phyloP scores from a whole-genome alignment of 371 early-diverging fungal genomes.

The Haplosporangium sp. region DNA sequence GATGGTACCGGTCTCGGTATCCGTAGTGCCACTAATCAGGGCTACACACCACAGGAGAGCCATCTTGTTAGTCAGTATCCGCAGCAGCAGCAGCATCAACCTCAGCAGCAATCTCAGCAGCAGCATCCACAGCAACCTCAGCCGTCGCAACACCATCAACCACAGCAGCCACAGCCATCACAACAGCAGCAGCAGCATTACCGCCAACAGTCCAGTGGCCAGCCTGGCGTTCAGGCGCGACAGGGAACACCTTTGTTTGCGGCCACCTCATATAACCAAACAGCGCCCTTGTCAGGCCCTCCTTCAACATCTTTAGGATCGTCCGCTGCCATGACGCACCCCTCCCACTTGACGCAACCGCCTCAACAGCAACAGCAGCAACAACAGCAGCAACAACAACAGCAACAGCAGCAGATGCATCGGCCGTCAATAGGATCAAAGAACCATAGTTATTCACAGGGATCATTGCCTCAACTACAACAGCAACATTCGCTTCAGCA shows the following conservation, averaged over 20 bases:
- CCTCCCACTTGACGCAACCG: slow-evolving; percentile 18
- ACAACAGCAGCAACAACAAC: slow-evolving; percentile 13
- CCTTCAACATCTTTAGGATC: background rate
- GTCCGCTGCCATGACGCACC: background rate
- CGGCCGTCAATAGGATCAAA: slow-evolving; percentile 16
- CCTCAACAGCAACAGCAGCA: slow-evolving; percentile 8
- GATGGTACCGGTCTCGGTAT: slow-evolving; percentile 18
- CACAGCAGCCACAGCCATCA: too few species aligned
- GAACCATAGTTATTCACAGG: slow-evolving; percentile 15
- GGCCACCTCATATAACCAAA: background rate
- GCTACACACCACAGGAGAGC: slow-evolving; percentile 5
- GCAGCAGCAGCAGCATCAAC: slow-evolving; percentile 4
- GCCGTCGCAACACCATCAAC: too few species aligned
- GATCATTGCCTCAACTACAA: slow-evolving; percentile 5
- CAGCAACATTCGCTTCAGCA: background rate
- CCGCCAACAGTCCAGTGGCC: background rate
- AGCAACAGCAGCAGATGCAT: slow-evolving; percentile 22
- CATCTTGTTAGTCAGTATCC: slow-evolving; percentile 2
- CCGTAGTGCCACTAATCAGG: background rate
- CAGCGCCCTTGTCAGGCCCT: background rate
- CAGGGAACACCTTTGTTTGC: background rate
- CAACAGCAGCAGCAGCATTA: background rate
- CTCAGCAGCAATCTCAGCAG: slow-evolving; percentile 4
- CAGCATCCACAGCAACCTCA: too few species aligned
- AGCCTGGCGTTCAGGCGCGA: background rate